Percentiles rank a stretch among this genome's conserved stretches.
Conservation (phyloP, 2,329 filamentous ascomycete species). For the Apiospora rasikravindrae region DNA sequence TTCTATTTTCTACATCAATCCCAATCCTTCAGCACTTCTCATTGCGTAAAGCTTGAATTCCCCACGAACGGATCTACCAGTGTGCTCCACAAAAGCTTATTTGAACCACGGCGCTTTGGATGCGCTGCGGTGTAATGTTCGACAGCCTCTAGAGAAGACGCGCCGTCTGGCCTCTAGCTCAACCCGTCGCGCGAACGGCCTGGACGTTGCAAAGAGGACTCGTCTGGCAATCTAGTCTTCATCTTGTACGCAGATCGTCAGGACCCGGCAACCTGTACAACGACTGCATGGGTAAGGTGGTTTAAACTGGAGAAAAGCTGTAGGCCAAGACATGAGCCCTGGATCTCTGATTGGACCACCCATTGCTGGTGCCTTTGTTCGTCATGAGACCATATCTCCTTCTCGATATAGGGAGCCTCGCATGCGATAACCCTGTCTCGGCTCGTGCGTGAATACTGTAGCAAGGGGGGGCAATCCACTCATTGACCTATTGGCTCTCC, state of each 20-base stretch:
- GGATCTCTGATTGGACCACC: not conserved
- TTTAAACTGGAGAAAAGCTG: constrained; percentile 7
- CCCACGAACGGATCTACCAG: constrained; percentile 13
- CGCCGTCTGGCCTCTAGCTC: not conserved
- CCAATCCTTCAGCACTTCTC: too few species aligned
- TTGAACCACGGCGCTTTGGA: constrained; percentile 1
- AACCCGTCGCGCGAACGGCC: not conserved
- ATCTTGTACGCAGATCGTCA: constrained; percentile 11
- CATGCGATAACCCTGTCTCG: not conserved
- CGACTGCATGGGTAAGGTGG: constrained; percentile 4
- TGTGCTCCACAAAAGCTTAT: constrained; percentile 19
- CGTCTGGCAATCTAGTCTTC: constrained; percentile 5
- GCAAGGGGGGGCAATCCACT: too few species aligned
- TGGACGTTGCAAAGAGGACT: not conserved
- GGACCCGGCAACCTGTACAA: not conserved
- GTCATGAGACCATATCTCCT: not conserved
- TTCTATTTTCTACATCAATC: not conserved
- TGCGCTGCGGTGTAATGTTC: constrained; percentile 7
- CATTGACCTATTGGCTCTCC: too few species aligned
- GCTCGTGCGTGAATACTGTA: not conserved
- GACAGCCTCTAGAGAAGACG: not conserved
- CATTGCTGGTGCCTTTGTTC: not conserved
- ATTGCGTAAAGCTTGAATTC: not conserved
- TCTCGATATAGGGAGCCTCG: not conserved
- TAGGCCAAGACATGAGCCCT: not conserved